phyloP scores from a whole-genome alignment of 2,329 filamentous ascomycete species.

The Penicillium corylophilum region DNA sequence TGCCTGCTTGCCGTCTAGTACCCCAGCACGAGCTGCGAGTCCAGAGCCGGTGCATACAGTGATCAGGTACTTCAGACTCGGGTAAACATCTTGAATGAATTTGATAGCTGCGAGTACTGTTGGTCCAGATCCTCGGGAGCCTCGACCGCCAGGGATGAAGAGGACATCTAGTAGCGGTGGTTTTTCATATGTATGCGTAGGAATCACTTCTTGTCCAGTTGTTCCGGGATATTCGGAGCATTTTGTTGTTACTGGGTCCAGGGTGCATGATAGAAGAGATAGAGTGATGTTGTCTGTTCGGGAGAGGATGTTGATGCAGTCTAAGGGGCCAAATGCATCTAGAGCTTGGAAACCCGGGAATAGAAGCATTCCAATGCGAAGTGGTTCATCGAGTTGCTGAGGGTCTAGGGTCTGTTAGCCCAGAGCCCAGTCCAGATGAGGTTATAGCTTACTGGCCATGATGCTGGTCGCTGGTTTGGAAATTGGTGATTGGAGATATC shows the following conservation, averaged over 20 bases:
- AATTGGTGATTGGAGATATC: neutral
- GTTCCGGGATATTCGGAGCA: conserved; percentile 24
- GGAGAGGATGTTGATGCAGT: conserved; percentile 41
- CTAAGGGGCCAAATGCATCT: conserved; percentile 49
- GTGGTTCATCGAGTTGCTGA: neutral
- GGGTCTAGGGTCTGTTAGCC: neutral
- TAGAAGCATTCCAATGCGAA: conserved; percentile 26
- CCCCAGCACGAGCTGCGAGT: conserved; percentile 57
- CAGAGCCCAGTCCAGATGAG: neutral
- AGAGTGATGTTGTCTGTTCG: conserved; percentile 23
- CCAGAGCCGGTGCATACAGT: conserved; percentile 67
- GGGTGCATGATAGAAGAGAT: conserved; percentile 31
- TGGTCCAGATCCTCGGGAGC: conserved; percentile 37
- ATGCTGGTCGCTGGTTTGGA: neutral
- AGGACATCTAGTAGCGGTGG: conserved; percentile 60
- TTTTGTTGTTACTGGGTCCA: conserved; percentile 35
- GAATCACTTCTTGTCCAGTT: conserved; percentile 41
- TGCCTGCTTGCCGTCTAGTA: conserved; percentile 60
- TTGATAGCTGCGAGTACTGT: conserved; percentile 40
- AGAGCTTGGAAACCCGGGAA: conserved; percentile 46
- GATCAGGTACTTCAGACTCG: conserved; percentile 55
- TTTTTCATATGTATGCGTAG: conserved; percentile 57
- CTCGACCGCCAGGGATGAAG: conserved; percentile 64
- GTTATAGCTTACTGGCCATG: neutral
- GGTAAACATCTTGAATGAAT: conserved; percentile 49